Conservation (phyloP, 1,139 yeast species). For the Sugiyamaella grinbergsii region DNA sequence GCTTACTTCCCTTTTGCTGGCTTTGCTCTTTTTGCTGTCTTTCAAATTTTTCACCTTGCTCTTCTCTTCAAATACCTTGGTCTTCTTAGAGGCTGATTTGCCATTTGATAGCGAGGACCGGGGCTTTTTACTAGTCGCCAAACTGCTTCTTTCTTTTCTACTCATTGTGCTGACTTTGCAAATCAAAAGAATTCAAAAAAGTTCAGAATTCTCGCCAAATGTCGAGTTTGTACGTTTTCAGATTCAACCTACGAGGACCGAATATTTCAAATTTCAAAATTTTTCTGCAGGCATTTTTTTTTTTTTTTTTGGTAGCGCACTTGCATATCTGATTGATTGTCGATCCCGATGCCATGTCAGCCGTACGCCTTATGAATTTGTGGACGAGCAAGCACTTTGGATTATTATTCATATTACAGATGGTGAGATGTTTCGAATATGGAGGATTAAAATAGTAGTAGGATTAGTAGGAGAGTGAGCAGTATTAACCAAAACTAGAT, state of each 20-base stretch:
- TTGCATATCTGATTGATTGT: conserved; percentile 7
- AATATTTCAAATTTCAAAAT: conserved; percentile 14
- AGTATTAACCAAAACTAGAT: too few relatives aligned
- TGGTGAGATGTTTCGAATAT: too few relatives aligned
- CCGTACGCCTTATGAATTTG: too few relatives aligned
- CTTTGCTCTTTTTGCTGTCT: conserved; percentile 22
- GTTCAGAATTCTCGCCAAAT: neutral
- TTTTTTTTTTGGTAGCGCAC: conserved; percentile 1
- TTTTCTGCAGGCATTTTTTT: conserved; percentile 5
- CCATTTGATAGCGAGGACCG: conserved; percentile 15
- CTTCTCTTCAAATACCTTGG: conserved; percentile 4
- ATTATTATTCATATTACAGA: too few relatives aligned
- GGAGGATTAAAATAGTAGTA: too few relatives aligned
- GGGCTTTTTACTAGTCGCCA: conserved; percentile 8
- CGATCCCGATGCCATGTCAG: neutral
- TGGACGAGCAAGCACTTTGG: too few relatives aligned
- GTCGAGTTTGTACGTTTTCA: too few relatives aligned
- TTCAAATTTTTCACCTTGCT: conserved; percentile 21
- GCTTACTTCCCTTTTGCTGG: conserved; percentile 15
- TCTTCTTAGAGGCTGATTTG: conserved; percentile 15
- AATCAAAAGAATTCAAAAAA: neutral
- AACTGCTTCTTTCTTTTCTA: conserved; percentile 17
- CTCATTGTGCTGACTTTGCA: too few relatives aligned
- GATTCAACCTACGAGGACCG: too few relatives aligned
- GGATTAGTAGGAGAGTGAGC: too few relatives aligned